Percentiles rank a stretch among this genome's conserved stretches.
Conservation (phyloP, 1,139 yeast genomes). For the Hyphopichia khmerensis region DNA sequence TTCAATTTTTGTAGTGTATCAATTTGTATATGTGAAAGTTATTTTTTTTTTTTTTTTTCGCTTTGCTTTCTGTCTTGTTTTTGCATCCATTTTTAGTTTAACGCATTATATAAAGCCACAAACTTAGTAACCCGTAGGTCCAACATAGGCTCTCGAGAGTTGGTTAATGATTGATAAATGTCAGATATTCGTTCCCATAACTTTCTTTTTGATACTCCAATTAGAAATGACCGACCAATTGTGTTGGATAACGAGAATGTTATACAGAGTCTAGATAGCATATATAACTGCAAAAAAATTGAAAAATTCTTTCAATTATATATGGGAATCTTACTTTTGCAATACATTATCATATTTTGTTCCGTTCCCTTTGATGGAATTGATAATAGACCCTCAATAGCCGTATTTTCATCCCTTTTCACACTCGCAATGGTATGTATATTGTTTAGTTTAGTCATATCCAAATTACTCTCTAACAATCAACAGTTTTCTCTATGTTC, state of each 20-base stretch:
- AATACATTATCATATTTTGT: constrained; percentile 38
- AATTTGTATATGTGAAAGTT: no score
- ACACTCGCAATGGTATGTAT: constrained; percentile 31
- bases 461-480: not conserved
- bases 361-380: constrained; percentile 46
- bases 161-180: no score
- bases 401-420: constrained; percentile 26
- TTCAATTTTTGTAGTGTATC: no score
- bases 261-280: constrained; percentile 22
- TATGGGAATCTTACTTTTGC: constrained; percentile 30
- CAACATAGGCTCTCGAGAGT: no score
- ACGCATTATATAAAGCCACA: no score
- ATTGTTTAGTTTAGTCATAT: no score
- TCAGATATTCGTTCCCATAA: constrained; percentile 12
- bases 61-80: no score
- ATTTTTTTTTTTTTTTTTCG: no score
- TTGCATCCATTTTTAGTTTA: not conserved
- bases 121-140: no score
- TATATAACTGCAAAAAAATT: constrained; percentile 19
- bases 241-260: constrained; percentile 17
- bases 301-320: constrained; percentile 24
- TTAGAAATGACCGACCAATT: constrained; percentile 20
- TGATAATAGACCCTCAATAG: constrained; percentile 35
- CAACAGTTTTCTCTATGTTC: constrained; percentile 24
- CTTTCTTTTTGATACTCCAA: constrained; percentile 19